Percentiles rank a stretch among this genome's conserved stretches.
Conservation (phyloP, 225 moss, liverwort and hornwort genomes). For the Antitrichia curtipendula region DNA sequence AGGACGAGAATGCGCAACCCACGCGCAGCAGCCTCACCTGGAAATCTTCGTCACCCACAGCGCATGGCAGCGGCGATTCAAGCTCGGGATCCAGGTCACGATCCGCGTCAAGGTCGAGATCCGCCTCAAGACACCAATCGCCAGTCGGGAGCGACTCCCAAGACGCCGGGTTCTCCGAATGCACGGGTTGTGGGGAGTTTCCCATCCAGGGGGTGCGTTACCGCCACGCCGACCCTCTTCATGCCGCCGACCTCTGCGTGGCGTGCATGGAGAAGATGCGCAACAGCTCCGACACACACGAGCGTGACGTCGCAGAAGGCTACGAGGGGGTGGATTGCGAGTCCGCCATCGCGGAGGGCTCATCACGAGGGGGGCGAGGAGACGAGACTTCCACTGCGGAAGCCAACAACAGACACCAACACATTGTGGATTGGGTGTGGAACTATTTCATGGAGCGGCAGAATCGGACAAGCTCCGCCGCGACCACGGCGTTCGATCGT, state of each 20-base stretch:
- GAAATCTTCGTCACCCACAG: background rate
- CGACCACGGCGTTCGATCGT: constrained; percentile 6
- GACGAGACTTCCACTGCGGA: background rate
- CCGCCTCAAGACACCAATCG: constrained; percentile 15
- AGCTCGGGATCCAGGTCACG: constrained; percentile 5
- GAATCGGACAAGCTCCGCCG: background rate
- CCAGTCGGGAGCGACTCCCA: constrained; percentile 7
- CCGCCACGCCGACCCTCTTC: constrained; percentile 1
- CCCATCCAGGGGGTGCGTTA: constrained; percentile 21
- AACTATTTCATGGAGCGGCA: constrained; percentile 54
- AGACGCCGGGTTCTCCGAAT: background rate
- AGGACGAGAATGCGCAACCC: constrained; percentile 13
- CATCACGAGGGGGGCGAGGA: background rate
- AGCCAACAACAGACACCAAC: constrained; percentile 27
- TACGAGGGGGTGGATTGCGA: constrained; percentile 19
- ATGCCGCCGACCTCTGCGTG: constrained; percentile 26
- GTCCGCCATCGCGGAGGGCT: background rate
- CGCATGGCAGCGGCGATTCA: background rate
- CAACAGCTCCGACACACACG: constrained; percentile 7
- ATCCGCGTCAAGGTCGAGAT: constrained; percentile 15
- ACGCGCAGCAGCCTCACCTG: constrained; percentile 13
- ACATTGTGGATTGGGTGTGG: constrained; percentile 79
- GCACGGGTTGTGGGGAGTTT: constrained; percentile 36
- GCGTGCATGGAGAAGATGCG: constrained; percentile 35
- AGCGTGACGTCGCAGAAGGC: constrained; percentile 18